Percentiles rank a stretch among this genome's conserved stretches.
Evolutionary conservation across 768 basidiomycete species (phyloP).

Genomic region (Stropharia rugosoannulata): DNA sequence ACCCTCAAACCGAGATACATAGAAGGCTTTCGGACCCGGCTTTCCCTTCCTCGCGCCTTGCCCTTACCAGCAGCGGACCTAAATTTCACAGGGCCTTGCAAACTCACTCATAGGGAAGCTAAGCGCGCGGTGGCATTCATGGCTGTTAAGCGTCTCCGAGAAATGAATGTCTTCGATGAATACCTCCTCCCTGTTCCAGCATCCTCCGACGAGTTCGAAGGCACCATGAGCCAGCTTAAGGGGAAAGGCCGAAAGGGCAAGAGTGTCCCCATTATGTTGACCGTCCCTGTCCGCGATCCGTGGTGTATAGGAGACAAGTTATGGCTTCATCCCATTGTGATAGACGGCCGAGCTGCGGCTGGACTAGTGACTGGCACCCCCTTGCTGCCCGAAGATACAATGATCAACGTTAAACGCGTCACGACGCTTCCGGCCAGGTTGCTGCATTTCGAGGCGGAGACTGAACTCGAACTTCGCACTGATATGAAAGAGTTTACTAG

Average conservation of each 20-base stretch:
- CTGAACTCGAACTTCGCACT: constrained; percentile 44
- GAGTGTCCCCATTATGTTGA: constrained; percentile 51
- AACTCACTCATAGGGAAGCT: constrained; percentile 75
- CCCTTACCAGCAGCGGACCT: constrained; percentile 57
- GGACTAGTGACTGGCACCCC: constrained; percentile 69
- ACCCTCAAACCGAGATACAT: constrained; percentile 57
- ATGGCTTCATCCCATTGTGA: constrained; percentile 62
- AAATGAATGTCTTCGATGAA: constrained; percentile 78
- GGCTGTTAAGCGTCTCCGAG: constrained; percentile 68
- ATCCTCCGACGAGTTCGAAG: constrained; percentile 43
- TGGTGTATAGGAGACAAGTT: constrained; percentile 57
- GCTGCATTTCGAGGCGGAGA: constrained; percentile 41
- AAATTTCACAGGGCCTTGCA: constrained; percentile 55
- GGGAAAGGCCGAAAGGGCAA: constrained; percentile 35
- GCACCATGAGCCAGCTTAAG: constrained; percentile 38
- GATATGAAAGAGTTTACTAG: constrained; percentile 68
- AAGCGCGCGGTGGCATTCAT: constrained; percentile 81
- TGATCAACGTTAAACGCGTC: constrained; percentile 32
- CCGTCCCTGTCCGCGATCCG: constrained; percentile 62
- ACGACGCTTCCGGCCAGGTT: constrained; percentile 27
- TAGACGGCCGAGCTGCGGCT: constrained; percentile 49
- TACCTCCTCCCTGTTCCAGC: constrained; percentile 73
- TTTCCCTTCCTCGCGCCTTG: constrained; percentile 69
- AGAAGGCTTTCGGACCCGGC: constrained; percentile 54
- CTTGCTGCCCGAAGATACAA: constrained; percentile 47